These are phyloP conservation scores for Syzygium grande DNA, from an alignment of 345 rosid genomes.

Conservation along the genomic window DNA sequence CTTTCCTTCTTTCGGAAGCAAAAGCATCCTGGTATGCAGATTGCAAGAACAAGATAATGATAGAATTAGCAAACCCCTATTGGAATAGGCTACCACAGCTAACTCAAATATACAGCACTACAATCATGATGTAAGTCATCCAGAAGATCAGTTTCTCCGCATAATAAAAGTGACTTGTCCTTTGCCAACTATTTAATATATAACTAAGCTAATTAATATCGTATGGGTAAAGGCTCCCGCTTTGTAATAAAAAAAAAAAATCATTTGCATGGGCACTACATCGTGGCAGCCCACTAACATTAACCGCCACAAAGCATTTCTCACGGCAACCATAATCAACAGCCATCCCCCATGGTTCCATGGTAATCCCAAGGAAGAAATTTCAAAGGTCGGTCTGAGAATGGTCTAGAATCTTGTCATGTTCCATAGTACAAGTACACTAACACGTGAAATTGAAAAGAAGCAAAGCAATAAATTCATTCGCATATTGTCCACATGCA, in stretches of 20 bases:
- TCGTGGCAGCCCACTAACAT: neutral
- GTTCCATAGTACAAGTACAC: neutral
- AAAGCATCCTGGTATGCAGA: constrained; percentile 49
- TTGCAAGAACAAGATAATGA: neutral
- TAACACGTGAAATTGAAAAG: neutral
- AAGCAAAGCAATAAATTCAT: neutral
- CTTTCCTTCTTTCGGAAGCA: constrained; percentile 83
- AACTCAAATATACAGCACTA: neutral
- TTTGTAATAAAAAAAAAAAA: neutral
- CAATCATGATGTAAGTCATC: neutral
- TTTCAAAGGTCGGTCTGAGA: neutral
- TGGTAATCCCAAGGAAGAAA: neutral
- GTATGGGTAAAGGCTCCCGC: neutral
- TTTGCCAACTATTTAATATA: neutral
- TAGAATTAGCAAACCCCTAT: neutral
- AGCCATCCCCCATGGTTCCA: neutral
- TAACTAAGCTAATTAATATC: neutral
- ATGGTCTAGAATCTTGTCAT: neutral
- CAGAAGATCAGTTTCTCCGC: neutral
- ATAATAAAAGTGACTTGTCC: neutral
- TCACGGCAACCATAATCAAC: neutral
- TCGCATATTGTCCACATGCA: neutral
- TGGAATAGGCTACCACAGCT: neutral
- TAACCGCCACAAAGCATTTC: neutral
- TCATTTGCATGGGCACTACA: neutral